A percentile compares a stretch with the other conserved stretches of the same genome.
These are phyloP conservation scores for Limnomonas spitsbergensis DNA, from an alignment of 139 green algal genomes.

Conservation along the genomic window DNA sequence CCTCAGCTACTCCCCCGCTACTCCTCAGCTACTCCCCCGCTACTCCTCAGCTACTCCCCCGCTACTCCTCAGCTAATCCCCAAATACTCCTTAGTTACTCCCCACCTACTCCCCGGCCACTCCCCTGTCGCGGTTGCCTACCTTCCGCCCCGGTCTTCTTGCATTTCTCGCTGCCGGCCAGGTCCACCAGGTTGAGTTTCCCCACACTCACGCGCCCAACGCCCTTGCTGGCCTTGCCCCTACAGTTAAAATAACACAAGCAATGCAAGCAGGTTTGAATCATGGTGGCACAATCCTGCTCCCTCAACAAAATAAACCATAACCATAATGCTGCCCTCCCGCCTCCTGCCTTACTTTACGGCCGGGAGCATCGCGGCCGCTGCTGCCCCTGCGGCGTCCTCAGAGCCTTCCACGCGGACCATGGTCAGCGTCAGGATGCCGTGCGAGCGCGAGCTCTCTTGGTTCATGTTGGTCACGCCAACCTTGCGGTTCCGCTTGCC, in stretches of 20 bases:
- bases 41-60: no score
- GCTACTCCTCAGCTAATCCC: no score
- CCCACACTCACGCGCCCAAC: conserved; percentile 38
- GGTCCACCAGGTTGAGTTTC: conserved; percentile 97
- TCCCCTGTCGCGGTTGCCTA: no score
- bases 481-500: conserved; percentile 74
- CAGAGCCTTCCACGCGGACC: conserved; percentile 50
- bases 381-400: background rate
- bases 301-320: no score
- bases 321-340: no score
- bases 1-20: no score
- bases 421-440: conserved; percentile 92
- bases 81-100: no score
- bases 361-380: background rate
- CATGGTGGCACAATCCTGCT: background rate
- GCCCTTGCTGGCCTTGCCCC: background rate
- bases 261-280: no score
- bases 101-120: no score
- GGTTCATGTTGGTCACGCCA: conserved; percentile 88
- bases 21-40: no score
- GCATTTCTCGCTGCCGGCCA: conserved; percentile 77
- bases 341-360: background rate
- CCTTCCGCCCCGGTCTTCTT: conserved; percentile 83
- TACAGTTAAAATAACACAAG: no score
- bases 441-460: conserved; percentile 77